These are phyloP conservation scores for Penicillium sp. DNA, from an alignment of 2,329 filamentous ascomycete genomes.

Conservation along the genomic window DNA sequence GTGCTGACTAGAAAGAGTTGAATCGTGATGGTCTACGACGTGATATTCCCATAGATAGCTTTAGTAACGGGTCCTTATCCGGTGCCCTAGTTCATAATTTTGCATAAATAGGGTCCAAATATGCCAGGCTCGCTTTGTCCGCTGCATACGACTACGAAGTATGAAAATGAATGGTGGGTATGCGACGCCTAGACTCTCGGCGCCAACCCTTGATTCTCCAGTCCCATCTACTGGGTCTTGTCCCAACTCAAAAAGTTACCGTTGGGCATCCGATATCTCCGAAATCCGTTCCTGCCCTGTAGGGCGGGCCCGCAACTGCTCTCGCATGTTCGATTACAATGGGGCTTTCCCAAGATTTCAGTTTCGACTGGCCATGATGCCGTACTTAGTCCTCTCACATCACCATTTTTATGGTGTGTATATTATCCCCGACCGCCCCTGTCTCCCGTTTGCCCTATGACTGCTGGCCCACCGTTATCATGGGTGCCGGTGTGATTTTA, in stretches of 20 bases:
- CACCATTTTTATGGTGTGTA: background rate
- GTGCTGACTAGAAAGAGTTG: no score
- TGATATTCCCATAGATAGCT: no score
- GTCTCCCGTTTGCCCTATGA: background rate
- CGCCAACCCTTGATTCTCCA: background rate
- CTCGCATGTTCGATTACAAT: background rate
- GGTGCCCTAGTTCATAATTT: background rate
- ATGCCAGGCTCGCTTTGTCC: background rate
- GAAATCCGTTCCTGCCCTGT: constrained; percentile 5
- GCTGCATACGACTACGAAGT: background rate
- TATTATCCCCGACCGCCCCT: background rate
- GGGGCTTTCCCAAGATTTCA: background rate
- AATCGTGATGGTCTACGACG: no score
- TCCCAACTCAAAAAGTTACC: background rate
- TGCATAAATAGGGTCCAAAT: background rate
- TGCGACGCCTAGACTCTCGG: background rate
- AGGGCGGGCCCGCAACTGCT: background rate
- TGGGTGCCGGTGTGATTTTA: constrained; percentile 58
- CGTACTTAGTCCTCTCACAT: background rate
- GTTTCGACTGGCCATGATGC: background rate
- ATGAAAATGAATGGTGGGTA: background rate
- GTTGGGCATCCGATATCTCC: constrained; percentile 1
- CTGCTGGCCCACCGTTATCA: constrained; percentile 24
- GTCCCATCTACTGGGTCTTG: background rate
- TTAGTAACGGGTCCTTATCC: background rate